phyloP scores from a whole-genome alignment of 768 basidiomycete species.

The Tephrocybe sp. region DNA sequence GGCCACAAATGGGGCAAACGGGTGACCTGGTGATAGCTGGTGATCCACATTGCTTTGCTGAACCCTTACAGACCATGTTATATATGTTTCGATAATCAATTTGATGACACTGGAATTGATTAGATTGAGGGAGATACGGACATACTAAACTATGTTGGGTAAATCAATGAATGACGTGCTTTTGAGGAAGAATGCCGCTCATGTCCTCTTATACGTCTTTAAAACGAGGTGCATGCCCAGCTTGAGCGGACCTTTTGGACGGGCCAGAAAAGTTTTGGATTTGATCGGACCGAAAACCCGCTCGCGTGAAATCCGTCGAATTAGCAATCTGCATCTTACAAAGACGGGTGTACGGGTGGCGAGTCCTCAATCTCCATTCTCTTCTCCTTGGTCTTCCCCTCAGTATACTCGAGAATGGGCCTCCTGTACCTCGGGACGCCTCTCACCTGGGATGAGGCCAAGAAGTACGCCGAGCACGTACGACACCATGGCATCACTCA shows the following conservation, averaged over 20 bases:
- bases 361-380: neutral
- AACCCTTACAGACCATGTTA: no score
- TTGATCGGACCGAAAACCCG: conserved; percentile 8
- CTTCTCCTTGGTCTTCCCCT: neutral
- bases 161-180: conserved; percentile 1
- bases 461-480: conserved; percentile 85
- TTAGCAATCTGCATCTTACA: conserved; percentile 22
- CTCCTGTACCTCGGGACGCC: conserved; percentile 92
- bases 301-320: neutral
- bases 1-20: conserved; percentile 75
- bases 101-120: neutral
- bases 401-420: conserved; percentile 59
- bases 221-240: neutral
- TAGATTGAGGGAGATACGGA: neutral
- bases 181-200: neutral
- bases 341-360: conserved; percentile 8
- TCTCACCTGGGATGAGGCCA: conserved; percentile 86
- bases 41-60: neutral
- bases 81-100: neutral
- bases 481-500: conserved; percentile 91
- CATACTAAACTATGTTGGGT: neutral
- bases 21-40: conserved; percentile 30
- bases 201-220: neutral
- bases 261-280: neutral
- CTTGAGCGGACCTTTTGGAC: neutral